A percentile compares a stretch with the other conserved stretches of the same genome.
Conservation (phyloP, 129 eudicot species). For the Helichrysum umbraculigerum region DNA sequence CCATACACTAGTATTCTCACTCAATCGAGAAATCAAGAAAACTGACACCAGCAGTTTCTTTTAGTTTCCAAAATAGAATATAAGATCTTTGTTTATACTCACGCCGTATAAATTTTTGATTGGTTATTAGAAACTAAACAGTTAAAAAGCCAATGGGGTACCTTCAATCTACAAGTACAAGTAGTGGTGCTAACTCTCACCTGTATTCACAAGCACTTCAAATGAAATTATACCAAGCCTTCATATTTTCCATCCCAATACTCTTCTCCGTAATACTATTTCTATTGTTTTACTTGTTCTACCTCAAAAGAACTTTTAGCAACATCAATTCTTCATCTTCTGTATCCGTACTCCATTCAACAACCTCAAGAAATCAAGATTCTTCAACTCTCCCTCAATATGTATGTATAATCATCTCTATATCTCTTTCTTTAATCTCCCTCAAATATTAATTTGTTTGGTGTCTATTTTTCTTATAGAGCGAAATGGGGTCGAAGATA, state of each 20-base stretch:
- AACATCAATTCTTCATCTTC: constrained; percentile 28
- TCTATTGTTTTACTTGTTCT: constrained; percentile 70
- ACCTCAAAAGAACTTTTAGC: constrained; percentile 51
- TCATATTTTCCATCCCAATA: constrained; percentile 74
- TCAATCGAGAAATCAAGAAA: constrained; percentile 27
- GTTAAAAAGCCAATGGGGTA: constrained; percentile 43
- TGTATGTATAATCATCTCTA: constrained; percentile 28
- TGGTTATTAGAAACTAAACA: constrained; percentile 17
- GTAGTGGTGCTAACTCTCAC: constrained; percentile 42
- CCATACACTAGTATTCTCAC: not conserved
- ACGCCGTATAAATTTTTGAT: constrained; percentile 8
- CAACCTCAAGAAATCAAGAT: constrained; percentile 36
- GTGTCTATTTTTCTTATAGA: constrained; percentile 30
- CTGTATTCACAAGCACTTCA: constrained; percentile 66
- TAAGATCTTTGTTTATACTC: constrained; percentile 8
- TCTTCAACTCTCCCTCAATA: constrained; percentile 27
- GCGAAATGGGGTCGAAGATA: constrained; percentile 42
- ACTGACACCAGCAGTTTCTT: constrained; percentile 19
- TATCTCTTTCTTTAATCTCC: not conserved
- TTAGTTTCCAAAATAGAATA: constrained; percentile 13
- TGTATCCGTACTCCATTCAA: constrained; percentile 20
- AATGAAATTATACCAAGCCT: constrained; percentile 60
- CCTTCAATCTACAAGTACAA: constrained; percentile 43
- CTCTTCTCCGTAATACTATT: constrained; percentile 61
- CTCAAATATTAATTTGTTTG: not conserved